phyloP scores from a whole-genome alignment of 352 stramenopile genomes.

The Phytopythium cucurbitacearum region DNA sequence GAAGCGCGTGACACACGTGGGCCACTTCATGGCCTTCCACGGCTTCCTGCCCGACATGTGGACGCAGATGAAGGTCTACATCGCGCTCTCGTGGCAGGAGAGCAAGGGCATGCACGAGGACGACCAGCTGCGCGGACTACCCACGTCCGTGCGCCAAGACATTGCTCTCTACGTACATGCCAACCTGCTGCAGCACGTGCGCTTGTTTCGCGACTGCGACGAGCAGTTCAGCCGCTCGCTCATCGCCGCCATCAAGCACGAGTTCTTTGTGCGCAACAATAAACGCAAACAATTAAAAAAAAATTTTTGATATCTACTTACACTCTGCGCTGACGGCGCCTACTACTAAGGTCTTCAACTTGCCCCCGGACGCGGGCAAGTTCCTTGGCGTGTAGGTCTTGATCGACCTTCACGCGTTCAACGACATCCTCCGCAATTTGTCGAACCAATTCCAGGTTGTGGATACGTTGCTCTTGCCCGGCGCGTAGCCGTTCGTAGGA shows the following conservation, averaged over 20 bases:
- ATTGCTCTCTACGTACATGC: slow-evolving; percentile 59
- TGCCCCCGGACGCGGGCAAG: no score
- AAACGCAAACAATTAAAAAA: no score
- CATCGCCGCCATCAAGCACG: slow-evolving; percentile 57
- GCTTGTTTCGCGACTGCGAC: slow-evolving; percentile 54
- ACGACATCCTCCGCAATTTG: no score
- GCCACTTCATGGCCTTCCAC: slow-evolving; percentile 63
- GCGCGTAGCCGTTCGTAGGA: no score
- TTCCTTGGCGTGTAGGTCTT: no score
- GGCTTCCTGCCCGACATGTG: slow-evolving; percentile 45
- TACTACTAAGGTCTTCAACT: no score
- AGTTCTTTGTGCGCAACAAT: slow-evolving; percentile 71
- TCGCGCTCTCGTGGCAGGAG: slow-evolving; percentile 60
- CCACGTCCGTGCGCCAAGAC: slow-evolving; percentile 45
- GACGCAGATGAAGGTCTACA: slow-evolving; percentile 76
- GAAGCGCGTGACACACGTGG: slow-evolving; percentile 49
- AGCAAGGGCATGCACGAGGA: slow-evolving; percentile 64
- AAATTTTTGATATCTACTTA: no score
- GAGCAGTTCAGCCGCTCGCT: slow-evolving; percentile 53
- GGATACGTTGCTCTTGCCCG: no score
- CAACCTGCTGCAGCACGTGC: slow-evolving; percentile 56
- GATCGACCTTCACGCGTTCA: no score
- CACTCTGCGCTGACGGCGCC: no score
- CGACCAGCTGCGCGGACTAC: slow-evolving; percentile 45
- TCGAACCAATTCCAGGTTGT: no score